phyloP scores from a whole-genome alignment of 805 yeast species.

The Saccharomycopsis oosterbeekiorum region DNA sequence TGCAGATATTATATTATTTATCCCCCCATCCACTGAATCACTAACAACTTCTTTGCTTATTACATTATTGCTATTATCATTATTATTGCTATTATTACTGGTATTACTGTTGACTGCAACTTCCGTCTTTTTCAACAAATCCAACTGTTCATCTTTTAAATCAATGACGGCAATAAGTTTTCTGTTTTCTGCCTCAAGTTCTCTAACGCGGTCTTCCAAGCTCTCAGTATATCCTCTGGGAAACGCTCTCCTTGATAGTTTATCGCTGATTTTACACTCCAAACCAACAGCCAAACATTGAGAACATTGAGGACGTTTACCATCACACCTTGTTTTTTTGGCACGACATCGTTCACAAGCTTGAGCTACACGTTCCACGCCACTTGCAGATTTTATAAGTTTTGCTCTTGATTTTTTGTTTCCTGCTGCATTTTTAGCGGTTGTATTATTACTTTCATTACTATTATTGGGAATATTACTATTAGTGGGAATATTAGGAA shows the following conservation, averaged over 20 bases:
- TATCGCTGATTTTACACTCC: conserved; percentile 82
- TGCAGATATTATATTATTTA: background rate
- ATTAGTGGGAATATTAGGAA: background rate
- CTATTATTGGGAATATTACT: background rate
- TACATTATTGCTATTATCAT: background rate
- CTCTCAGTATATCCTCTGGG: conserved; percentile 92
- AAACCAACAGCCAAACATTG: conserved; percentile 79
- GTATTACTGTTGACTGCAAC: background rate
- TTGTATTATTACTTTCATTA: background rate
- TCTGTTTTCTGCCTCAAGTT: conserved; percentile 71
- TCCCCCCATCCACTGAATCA: background rate
- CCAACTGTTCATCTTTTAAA: conserved; percentile 54
- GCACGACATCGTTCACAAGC: conserved; percentile 87
- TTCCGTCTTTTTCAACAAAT: conserved; percentile 26
- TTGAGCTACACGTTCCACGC: conserved; percentile 67
- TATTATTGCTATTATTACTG: background rate
- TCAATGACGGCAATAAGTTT: conserved; percentile 55
- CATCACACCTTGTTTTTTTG: conserved; percentile 73
- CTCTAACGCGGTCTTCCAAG: conserved; percentile 79
- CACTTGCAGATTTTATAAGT: conserved; percentile 61
- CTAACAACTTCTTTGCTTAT: background rate
- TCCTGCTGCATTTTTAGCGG: background rate
- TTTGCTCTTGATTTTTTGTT: conserved; percentile 24
- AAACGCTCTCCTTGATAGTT: conserved; percentile 73
- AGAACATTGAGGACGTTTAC: conserved; percentile 64